Conservation (phyloP, 768 basidiomycete genomes). For the Pleurotus citrinopileatus region DNA sequence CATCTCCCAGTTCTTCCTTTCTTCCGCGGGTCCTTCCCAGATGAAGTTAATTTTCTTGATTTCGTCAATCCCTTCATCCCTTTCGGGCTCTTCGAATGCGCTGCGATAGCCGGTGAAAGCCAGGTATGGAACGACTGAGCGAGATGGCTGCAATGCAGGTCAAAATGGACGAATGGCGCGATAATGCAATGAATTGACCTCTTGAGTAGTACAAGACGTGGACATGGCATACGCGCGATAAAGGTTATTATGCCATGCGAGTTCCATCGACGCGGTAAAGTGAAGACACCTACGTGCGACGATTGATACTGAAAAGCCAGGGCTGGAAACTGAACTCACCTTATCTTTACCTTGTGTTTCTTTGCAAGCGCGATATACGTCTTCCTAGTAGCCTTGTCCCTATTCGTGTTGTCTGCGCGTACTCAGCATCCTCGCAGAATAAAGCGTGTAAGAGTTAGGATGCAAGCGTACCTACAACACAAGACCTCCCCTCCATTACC, state of each 20-base stretch:
- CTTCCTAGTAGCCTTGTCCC: conserved; percentile 64
- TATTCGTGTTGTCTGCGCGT: conserved; percentile 88
- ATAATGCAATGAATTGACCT: conserved; percentile 29
- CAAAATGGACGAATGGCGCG: not conserved
- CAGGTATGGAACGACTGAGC: conserved; percentile 54
- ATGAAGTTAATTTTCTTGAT: conserved; percentile 77
- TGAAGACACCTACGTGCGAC: conserved; percentile 57
- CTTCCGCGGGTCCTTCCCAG: conserved; percentile 75
- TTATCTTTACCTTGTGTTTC: conserved; percentile 46
- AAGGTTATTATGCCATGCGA: conserved; percentile 92
- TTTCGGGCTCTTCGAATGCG: conserved; percentile 63
- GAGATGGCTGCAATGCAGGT: conserved; percentile 33
- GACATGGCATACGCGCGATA: conserved; percentile 75
- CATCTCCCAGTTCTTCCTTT: conserved; percentile 72
- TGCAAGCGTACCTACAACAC: conserved; percentile 70
- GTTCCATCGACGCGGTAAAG: conserved; percentile 73
- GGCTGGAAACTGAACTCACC: conserved; percentile 35
- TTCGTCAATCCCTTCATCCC: conserved; percentile 74
- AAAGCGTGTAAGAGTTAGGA: not conserved
- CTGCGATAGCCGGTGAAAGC: conserved; percentile 59
- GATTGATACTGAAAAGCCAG: not conserved
- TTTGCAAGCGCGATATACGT: conserved; percentile 69
- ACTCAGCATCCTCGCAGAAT: not conserved
- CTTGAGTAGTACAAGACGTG: conserved; percentile 34
- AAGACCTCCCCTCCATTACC: conserved; percentile 54